These are phyloP conservation scores for Eleusine coracana DNA, from an alignment of 176 grass and related monocot species.

Conservation along the genomic window DNA sequence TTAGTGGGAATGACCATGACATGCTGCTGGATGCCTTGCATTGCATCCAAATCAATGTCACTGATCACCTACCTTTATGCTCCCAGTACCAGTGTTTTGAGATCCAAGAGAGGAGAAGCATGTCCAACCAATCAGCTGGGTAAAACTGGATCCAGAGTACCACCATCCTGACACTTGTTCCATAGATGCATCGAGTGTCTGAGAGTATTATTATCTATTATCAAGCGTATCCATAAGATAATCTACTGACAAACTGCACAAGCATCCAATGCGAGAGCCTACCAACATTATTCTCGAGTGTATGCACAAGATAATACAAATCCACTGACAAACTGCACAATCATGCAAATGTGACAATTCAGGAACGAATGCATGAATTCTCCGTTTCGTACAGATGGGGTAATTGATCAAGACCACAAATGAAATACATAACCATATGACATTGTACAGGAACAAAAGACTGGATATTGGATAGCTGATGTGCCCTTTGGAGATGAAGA, in stretches of 20 bases:
- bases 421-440: conserved; percentile 35
- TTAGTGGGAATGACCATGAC: conserved; percentile 7
- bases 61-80: background rate
- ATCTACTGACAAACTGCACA: background rate
- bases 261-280: conserved; percentile 10
- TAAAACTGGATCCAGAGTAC: background rate
- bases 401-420: conserved; percentile 37
- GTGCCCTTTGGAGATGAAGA: background rate
- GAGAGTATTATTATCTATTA: background rate
- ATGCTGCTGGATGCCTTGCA: background rate
- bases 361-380: conserved; percentile 15
- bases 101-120: background rate
- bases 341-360: conserved; percentile 25
- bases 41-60: conserved; percentile 1
- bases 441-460: background rate
- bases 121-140: background rate
- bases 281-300: conserved; percentile 15
- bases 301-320: conserved; percentile 21
- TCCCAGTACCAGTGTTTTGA: background rate
- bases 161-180: background rate
- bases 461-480: conserved; percentile 26
- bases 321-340: conserved; percentile 14
- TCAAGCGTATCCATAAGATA: background rate
- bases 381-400: conserved; percentile 13
- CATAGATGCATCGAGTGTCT: background rate